Evolutionary conservation across 2,329 filamentous ascomycete genomes (phyloP).

Genomic region (Delphinella strobiligena): DNA sequence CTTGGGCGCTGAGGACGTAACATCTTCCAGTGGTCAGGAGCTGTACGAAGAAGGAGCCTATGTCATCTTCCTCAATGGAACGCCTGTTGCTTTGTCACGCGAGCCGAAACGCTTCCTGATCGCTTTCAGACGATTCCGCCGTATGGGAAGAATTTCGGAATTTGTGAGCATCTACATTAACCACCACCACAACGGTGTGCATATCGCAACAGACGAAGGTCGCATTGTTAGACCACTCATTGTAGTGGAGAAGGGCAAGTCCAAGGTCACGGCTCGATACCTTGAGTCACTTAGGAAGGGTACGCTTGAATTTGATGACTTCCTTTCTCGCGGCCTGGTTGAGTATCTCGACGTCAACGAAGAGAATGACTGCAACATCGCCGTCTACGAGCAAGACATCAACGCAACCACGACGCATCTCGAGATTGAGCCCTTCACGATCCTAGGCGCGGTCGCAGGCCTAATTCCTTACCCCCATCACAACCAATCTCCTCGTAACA

Average conservation of each 20-base stretch:
- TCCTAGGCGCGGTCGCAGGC: constrained; percentile 88
- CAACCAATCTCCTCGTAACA: constrained; percentile 97
- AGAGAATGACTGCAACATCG: constrained; percentile 91
- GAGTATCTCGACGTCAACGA: constrained; percentile 98
- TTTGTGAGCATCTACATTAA: constrained; percentile 97
- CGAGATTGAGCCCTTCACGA: constrained; percentile 96
- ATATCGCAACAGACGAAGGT: constrained; percentile 94
- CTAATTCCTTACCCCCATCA: constrained; percentile 97
- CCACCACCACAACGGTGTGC: constrained; percentile 78
- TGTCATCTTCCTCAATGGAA: constrained; percentile 90
- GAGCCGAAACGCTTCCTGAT: constrained; percentile 78
- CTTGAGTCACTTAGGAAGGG: constrained; percentile 72
- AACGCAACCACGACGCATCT: constrained; percentile 77
- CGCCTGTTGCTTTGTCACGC: constrained; percentile 75
- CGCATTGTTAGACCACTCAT: constrained; percentile 93
- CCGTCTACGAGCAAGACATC: constrained; percentile 77
- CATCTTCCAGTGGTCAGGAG: constrained; percentile 69
- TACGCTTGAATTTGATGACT: constrained; percentile 84
- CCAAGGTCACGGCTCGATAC: constrained; percentile 68
- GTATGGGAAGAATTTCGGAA: constrained; percentile 84
- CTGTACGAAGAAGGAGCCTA: constrained; percentile 77
- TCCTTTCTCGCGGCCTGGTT: constrained; percentile 76
- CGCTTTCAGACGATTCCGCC: constrained; percentile 73
- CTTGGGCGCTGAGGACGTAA: constrained; percentile 72
- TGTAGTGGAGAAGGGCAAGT: constrained; percentile 77